A percentile compares a stretch with the other conserved stretches of the same genome.
These are phyloP conservation scores for Entomortierella lignicola DNA, from an alignment of 192 early-diverging fungal genomes.

Conservation along the genomic window DNA sequence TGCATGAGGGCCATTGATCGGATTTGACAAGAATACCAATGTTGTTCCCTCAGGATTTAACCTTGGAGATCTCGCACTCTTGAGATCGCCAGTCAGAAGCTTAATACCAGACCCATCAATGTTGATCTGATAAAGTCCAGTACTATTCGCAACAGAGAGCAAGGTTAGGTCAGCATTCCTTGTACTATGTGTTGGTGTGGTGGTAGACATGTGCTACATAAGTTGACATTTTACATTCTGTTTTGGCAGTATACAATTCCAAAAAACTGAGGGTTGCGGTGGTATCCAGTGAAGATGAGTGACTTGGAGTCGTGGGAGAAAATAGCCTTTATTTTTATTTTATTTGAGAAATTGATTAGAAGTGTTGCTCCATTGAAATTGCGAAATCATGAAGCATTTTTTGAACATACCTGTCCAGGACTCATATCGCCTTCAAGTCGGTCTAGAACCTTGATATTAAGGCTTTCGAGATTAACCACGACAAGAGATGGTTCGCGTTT, in stretches of 20 bases:
- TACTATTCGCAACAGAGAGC: slow-evolving; percentile 12
- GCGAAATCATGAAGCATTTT: too few relatives aligned
- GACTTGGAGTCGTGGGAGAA: slow-evolving; percentile 60
- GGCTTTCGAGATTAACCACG: slow-evolving; percentile 59
- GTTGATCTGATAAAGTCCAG: slow-evolving; percentile 65
- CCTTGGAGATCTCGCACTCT: slow-evolving; percentile 71
- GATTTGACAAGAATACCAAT: slow-evolving; percentile 71
- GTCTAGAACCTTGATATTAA: slow-evolving; percentile 51
- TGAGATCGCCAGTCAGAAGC: slow-evolving; percentile 19
- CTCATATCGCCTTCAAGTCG: slow-evolving; percentile 44
- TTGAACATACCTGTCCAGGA: slow-evolving; percentile 59
- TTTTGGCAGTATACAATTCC: slow-evolving; percentile 79
- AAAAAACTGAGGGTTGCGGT: slow-evolving; percentile 62
- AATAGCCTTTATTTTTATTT: slow-evolving; percentile 52
- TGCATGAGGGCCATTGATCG: slow-evolving; percentile 75
- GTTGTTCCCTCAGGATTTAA: slow-evolving; percentile 61
- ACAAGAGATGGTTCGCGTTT: slow-evolving; percentile 68
- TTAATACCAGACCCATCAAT: slow-evolving; percentile 57
- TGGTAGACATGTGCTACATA: too few relatives aligned
- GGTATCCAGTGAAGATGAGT: slow-evolving; percentile 77
- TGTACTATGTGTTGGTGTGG: too few relatives aligned
- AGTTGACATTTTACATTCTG: slow-evolving; percentile 53
- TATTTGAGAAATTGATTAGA: too few relatives aligned
- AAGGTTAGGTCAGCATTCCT: not conserved
- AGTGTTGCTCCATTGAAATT: too few relatives aligned